Evolutionary conservation across 2,329 filamentous ascomycete genomes (phyloP).

Genomic region (Didymosphaeria variabile): DNA sequence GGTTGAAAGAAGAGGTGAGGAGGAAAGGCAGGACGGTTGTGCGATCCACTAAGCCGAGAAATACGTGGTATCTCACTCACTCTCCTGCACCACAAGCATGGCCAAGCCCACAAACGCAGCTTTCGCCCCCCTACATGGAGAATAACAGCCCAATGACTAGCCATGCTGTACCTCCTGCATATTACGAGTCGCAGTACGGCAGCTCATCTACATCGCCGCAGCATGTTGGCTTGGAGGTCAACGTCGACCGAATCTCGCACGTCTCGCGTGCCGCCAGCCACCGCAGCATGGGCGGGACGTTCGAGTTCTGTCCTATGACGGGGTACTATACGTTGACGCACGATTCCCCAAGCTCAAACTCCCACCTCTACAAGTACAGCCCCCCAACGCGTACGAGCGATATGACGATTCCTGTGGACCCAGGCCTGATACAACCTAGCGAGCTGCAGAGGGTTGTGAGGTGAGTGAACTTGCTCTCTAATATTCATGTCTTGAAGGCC

Average conservation of each 20-base stretch:
- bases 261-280: not conserved
- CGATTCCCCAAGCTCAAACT: not conserved
- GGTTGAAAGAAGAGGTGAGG: constrained; percentile 33
- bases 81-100: not conserved
- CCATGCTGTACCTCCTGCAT: constrained; percentile 4
- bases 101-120: not conserved
- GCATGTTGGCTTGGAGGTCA: not conserved
- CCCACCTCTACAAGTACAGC: not conserved
- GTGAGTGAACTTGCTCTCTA: constrained; percentile 1
- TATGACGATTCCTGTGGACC: constrained; percentile 18
- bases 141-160: not conserved
- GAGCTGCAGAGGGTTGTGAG: constrained; percentile 15
- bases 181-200: constrained; percentile 1
- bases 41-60: not conserved
- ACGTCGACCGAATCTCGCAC: not conserved
- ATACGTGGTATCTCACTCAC: not conserved
- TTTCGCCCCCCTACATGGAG: not conserved
- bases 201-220: too few species aligned
- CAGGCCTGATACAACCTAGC: not conserved
- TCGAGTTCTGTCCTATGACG: constrained; percentile 15
- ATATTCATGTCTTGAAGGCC: not conserved
- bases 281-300: constrained; percentile 21
- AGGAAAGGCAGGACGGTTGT: constrained; percentile 30
- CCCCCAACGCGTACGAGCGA: constrained; percentile 4
- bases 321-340: constrained; percentile 17